phyloP scores from a whole-genome alignment of 345 rosid genomes.

The Lepidium sativum region DNA sequence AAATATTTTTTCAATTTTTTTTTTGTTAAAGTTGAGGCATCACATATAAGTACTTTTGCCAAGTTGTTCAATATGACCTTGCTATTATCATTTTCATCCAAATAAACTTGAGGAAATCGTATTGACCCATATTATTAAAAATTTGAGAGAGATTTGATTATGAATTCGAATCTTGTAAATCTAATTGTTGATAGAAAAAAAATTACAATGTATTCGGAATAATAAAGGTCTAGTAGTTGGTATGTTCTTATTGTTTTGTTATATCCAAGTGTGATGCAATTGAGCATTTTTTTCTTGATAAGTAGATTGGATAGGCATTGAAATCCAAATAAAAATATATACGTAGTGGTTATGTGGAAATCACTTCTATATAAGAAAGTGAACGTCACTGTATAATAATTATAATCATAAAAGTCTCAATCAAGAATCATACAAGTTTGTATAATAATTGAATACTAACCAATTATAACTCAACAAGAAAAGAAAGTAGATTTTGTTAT shows the following conservation, averaged over 20 bases:
- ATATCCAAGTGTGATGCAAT: neutral
- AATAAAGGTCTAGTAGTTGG: neutral
- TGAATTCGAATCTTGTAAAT: no score
- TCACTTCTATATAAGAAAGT: conserved; percentile 8
- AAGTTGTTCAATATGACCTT: no score
- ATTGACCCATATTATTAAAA: no score
- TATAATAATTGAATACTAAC: neutral
- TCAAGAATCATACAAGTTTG: conserved; percentile 7
- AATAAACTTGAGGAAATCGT: no score
- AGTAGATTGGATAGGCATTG: conserved; percentile 9
- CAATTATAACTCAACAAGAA: conserved; percentile 6
- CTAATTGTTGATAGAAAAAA: no score
- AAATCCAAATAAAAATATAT: neutral
- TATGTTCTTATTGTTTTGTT: conserved; percentile 16
- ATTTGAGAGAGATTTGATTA: no score
- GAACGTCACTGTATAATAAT: neutral
- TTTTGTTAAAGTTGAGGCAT: no score
- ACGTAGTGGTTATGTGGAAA: conserved; percentile 22
- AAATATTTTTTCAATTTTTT: no score
- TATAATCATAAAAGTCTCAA: conserved; percentile 16
- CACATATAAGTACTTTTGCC: no score
- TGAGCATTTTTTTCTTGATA: neutral
- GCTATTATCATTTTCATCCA: no score
- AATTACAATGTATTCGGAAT: no score
- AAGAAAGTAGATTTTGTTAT: neutral